Evolutionary conservation across 2,329 filamentous ascomycete species (phyloP), one percentile per base, ranked within the genome.

Genomic region (Drechslerella coelobrocha): DNA sequence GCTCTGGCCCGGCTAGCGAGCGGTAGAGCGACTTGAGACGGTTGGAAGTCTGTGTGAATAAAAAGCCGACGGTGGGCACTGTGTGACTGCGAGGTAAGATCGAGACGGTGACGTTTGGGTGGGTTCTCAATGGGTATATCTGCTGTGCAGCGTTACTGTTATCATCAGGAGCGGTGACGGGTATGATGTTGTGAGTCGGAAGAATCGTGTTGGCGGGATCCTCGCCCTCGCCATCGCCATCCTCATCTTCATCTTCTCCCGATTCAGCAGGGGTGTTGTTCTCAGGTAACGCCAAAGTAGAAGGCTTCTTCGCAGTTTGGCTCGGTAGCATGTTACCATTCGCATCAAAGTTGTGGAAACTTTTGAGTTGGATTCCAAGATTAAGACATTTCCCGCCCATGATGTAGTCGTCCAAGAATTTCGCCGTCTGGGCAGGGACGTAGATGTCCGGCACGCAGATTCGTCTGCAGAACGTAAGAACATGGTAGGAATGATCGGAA

Each of bases 31-130:
- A 76, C 57, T 76, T 78, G 8, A 83, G 78, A 50, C 79, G 79
- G 41, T 78, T 76, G 0, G 79, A 80, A 1, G 78, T 78, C 9
- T 76, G 76, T 27, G 74, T 75, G 76, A 83, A 83, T 65, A 83
- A 76, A 76, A 83, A 83, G 31, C 81, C 82, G 0, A 83, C 74
- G 61, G 80, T 82, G 1, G 82, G 81, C 0, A 83, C 80, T 2
- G 78, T 81, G 75, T 83, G 82, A 72, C 81, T 78, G 77, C 82
- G 83, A 17, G 75, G 66, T 59, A 83, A 82, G 5, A 78, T 81
- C 2, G 78, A 79, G 41, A 80, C 82, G 0, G 77, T 78, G 57
- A 82, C 78, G 45, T 76, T 75, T 23, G 68, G 60, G 24, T 63
- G 59, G 10, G 60, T 72, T 63, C 61, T 63, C 23, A 72, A 47